phyloP scores from a whole-genome alignment of 176 grass and related monocot species.

The Tillandsia leiboldiana region DNA sequence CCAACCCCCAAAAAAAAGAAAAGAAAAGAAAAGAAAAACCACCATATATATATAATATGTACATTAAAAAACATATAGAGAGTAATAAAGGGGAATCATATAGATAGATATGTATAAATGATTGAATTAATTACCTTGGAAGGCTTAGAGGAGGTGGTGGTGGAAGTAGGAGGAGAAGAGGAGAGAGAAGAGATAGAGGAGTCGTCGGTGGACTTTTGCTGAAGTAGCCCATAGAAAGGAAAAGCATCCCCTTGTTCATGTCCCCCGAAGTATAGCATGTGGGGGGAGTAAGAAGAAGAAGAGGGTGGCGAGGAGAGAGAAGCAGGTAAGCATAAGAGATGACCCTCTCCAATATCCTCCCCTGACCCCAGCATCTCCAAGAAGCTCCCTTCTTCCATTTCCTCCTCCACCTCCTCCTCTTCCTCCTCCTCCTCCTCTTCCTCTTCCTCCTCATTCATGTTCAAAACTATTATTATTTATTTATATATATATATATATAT shows the following conservation, averaged over 20 bases:
- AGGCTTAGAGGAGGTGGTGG: constrained; percentile 12
- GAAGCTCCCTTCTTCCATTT: constrained; percentile 24
- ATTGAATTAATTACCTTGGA: background rate
- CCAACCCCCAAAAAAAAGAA: background rate
- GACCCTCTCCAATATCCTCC: constrained; percentile 3
- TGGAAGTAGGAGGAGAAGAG: constrained; percentile 19
- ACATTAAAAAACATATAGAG: background rate
- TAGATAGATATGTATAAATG: background rate
- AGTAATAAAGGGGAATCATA: constrained; percentile 17
- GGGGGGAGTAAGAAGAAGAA: constrained; percentile 15
- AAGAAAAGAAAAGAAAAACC: background rate
- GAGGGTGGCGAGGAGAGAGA: background rate
- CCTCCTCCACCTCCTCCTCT: constrained; percentile 38
- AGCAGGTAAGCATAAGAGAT: background rate
- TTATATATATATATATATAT: no score
- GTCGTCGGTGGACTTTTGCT: background rate
- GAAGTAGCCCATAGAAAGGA: background rate
- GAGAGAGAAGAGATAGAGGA: constrained; percentile 9
- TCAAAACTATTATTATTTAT: no score
- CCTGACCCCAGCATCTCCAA: constrained; percentile 34
- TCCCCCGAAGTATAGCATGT: background rate
- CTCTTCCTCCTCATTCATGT: no score
- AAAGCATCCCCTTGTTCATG: background rate
- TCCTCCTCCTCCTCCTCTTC: background rate
- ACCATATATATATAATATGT: background rate